Conservation (phyloP, 2,329 filamentous ascomycete species). For the Colletotrichum costaricense region DNA sequence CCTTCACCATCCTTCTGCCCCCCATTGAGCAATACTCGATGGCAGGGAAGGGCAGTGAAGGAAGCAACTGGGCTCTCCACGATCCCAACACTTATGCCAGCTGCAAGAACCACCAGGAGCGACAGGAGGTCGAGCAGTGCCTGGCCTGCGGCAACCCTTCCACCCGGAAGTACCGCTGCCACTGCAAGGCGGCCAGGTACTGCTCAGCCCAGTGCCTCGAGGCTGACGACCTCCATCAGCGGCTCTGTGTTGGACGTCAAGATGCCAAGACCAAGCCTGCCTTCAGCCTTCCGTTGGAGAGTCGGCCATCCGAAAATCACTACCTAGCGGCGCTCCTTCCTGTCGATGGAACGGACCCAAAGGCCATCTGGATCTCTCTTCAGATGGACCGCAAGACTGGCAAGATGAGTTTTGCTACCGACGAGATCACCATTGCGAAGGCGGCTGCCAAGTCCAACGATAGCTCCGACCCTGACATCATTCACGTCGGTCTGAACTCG, state of each 20-base stretch:
- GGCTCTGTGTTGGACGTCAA: not conserved
- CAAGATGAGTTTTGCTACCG: not conserved
- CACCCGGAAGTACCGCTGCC: not conserved
- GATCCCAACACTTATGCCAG: not conserved
- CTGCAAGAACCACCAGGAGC: not conserved
- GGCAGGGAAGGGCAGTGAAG: not conserved
- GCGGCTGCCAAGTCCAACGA: not conserved
- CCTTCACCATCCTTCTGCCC: not conserved
- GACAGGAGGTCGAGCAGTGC: not conserved
- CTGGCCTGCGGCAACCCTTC: not conserved
- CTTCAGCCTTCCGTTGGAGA: not conserved
- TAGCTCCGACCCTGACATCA: not conserved
- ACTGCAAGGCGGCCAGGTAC: not conserved
- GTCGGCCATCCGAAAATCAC: not conserved
- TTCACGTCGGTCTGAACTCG: not conserved
- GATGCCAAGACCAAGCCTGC: not conserved
- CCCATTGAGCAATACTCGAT: not conserved
- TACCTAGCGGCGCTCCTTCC: accelerated
- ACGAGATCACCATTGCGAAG: not conserved
- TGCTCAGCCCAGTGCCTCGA: not conserved
- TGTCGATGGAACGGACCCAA: accelerated
- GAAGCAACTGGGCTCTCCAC: not conserved
- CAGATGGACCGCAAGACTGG: not conserved
- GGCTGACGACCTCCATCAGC: not conserved
- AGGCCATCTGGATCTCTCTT: not conserved